phyloP scores from a whole-genome alignment of 75 land plant species.

The Sequoiadendron giganteum region DNA sequence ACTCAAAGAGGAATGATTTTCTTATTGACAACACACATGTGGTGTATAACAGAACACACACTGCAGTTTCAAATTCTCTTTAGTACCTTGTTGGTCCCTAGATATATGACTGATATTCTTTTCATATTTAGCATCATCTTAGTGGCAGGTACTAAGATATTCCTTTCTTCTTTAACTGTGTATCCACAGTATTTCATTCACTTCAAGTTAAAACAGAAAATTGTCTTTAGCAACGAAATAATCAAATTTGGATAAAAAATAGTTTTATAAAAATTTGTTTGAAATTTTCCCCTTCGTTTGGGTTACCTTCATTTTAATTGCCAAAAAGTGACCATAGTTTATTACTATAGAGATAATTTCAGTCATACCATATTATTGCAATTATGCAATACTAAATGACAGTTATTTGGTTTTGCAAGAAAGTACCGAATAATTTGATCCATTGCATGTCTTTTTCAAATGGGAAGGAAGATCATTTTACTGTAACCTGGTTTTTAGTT shows the following conservation, averaged over 20 bases:
- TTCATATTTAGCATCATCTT: not conserved
- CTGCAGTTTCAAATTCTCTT: not conserved
- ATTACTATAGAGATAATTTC: not conserved
- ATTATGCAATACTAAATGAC: not conserved
- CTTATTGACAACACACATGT: not conserved
- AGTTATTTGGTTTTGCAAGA: not conserved
- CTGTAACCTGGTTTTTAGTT: not conserved
- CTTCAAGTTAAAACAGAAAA: not conserved
- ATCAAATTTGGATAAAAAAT: not conserved
- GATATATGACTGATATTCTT: not conserved
- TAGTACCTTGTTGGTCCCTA: not conserved
- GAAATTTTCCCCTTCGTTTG: not conserved
- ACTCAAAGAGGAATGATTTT: not conserved
- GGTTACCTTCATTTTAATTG: not conserved
- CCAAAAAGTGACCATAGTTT: not conserved
- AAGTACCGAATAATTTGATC: not conserved
- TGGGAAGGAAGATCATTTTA: not conserved
- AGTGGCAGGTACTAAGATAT: not conserved
- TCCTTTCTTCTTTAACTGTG: not conserved
- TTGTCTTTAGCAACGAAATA: not conserved
- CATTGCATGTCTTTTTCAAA: not conserved
- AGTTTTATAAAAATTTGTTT: not conserved
- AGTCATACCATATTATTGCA: not conserved
- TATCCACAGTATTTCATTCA: not conserved
- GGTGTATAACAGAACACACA: not conserved